Conservation (phyloP, 441 rosid species). For the Metrosideros polymorpha region DNA sequence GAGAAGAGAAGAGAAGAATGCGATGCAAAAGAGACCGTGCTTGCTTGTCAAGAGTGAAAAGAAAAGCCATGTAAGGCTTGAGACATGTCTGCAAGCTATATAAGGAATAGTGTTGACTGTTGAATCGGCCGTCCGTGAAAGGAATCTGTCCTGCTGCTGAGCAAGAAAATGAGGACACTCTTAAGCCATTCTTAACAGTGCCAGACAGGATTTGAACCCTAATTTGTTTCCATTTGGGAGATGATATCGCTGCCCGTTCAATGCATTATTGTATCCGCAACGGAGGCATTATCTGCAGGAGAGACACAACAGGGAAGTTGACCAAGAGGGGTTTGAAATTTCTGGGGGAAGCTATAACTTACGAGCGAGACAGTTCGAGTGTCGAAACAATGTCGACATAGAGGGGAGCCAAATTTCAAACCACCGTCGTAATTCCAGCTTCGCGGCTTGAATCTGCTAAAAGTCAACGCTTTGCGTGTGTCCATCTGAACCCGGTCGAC, state of each 20-base stretch:
- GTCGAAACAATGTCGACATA: constrained; percentile 12
- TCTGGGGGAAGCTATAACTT: not conserved
- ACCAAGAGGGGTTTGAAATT: not conserved
- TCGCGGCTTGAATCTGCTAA: rapidly evolving
- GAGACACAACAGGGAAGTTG: not conserved
- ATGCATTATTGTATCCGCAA: not conserved
- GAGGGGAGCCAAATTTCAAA: not conserved
- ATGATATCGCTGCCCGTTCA: not conserved
- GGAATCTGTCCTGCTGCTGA: not conserved
- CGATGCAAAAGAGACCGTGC: not conserved
- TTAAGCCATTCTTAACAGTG: not conserved
- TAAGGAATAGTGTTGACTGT: not conserved
- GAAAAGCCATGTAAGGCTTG: not conserved
- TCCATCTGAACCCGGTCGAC: too few relatives aligned
- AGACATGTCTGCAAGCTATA: not conserved
- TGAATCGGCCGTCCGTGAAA: not conserved
- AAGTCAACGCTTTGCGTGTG: not conserved
- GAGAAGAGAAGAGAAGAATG: not conserved
- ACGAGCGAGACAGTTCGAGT: not conserved
- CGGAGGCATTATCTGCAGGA: not conserved
- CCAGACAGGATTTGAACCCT: not conserved
- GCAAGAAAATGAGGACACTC: not conserved
- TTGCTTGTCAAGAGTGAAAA: not conserved
- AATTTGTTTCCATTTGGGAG: not conserved
- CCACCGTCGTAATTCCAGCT: rapidly evolving